phyloP scores from a whole-genome alignment of 225 moss, liverwort and hornwort genomes.

The Ulota crispa region DNA sequence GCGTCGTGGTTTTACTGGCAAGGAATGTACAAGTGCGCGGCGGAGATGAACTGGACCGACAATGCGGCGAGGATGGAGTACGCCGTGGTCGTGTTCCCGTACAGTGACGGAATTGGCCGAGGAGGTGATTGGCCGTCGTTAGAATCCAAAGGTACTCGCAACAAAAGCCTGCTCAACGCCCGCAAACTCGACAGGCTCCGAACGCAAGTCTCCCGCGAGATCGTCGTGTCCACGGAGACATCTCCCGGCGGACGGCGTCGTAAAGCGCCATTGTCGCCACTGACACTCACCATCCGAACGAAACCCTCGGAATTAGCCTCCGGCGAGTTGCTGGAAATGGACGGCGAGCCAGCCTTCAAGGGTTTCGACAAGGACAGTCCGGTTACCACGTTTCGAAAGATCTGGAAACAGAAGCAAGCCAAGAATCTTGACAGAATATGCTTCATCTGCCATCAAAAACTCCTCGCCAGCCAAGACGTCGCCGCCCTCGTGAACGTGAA shows the following conservation, averaged over 20 bases:
- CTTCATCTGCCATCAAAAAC: constrained; percentile 95
- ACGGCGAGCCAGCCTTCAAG: constrained; percentile 54
- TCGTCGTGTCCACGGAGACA: constrained; percentile 45
- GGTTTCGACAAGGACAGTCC: constrained; percentile 48
- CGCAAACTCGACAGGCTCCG: constrained; percentile 38
- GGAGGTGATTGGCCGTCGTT: constrained; percentile 84
- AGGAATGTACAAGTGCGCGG: constrained; percentile 61
- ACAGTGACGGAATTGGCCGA: constrained; percentile 94
- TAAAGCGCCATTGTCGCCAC: constrained; percentile 40
- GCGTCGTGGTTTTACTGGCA: constrained; percentile 95
- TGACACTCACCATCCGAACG: constrained; percentile 62
- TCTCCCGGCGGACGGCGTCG: constrained; percentile 34
- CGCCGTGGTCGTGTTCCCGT: constrained; percentile 90
- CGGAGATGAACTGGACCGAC: constrained; percentile 55
- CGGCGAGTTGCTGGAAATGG: constrained; percentile 50
- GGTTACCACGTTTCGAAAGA: constrained; percentile 60
- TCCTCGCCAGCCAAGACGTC: constrained; percentile 84
- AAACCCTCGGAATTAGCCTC: constrained; percentile 47
- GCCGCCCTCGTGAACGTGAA: constrained; percentile 90
- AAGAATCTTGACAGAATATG: constrained; percentile 79
- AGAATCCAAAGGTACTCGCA: constrained; percentile 42
- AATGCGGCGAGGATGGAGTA: constrained; percentile 72
- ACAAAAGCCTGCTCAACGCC: constrained; percentile 28
- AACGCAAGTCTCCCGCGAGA: constrained; percentile 51
- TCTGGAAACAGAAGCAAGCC: constrained; percentile 83